Percentiles rank a stretch among this genome's conserved stretches.
Evolutionary conservation across 2,329 filamentous ascomycete genomes (phyloP).

Genomic region (Fusarium sororula): DNA sequence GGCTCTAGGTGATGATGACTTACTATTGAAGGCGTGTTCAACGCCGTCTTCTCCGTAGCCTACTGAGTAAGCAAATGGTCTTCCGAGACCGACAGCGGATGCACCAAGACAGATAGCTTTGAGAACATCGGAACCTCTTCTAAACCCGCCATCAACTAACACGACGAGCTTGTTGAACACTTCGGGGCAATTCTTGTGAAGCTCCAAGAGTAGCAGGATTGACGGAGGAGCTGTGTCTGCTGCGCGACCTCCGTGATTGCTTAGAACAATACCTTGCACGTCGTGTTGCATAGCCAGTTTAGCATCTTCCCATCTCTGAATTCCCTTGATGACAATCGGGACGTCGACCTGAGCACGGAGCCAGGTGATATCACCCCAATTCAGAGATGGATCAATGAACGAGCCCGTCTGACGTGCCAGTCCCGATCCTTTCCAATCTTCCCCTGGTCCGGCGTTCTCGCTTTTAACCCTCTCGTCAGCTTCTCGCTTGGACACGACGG

Average conservation of each 20-base stretch:
- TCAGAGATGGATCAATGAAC: constrained; percentile 64
- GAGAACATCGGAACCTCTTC: not conserved
- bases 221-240: constrained; percentile 50
- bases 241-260: constrained; percentile 74
- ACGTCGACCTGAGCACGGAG: constrained; percentile 57
- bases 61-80: not conserved
- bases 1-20: not conserved
- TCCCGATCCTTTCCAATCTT: constrained; percentile 65
- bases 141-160: not conserved
- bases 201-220: not conserved
- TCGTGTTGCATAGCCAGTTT: constrained; percentile 66
- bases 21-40: not conserved
- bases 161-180: not conserved
- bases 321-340: constrained; percentile 73
- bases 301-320: constrained; percentile 73
- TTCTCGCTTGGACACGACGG: constrained; percentile 65
- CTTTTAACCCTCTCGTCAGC: constrained; percentile 55
- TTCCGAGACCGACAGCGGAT: not conserved
- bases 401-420: constrained; percentile 64
- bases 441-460: constrained; percentile 50
- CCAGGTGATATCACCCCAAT: constrained; percentile 75
- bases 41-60: not conserved
- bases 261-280: constrained; percentile 73
- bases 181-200: not conserved
- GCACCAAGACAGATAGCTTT: constrained; percentile 1